Percentiles rank a stretch among this genome's conserved stretches.
Conservation (phyloP, 1,284 basidiomycete genomes). For the Cryptococcus deneoformans region DNA sequence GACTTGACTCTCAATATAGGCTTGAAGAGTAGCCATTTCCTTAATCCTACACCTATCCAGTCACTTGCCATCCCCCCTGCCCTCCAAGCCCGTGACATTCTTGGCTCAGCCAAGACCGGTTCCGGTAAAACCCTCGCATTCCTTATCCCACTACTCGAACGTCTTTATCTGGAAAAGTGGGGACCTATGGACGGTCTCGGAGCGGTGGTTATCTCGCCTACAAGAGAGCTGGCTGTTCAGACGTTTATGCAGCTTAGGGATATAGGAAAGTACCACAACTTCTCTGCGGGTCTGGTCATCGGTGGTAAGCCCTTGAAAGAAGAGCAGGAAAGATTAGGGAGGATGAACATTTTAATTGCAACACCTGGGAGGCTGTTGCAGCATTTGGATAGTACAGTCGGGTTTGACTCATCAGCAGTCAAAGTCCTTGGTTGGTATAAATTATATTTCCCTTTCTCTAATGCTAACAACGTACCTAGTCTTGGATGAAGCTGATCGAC, state of each 20-base stretch:
- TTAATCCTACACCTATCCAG: slow-evolving; percentile 82
- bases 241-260: slow-evolving; percentile 94
- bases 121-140: slow-evolving; percentile 83
- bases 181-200: slow-evolving; percentile 81
- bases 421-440: slow-evolving; percentile 77
- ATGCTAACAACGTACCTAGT: slow-evolving; percentile 54
- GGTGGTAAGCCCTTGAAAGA: slow-evolving; percentile 96
- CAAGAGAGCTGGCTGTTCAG: slow-evolving; percentile 92
- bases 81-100: slow-evolving; percentile 65
- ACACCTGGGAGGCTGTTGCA: slow-evolving; percentile 94
- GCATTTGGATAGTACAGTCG: slow-evolving; percentile 97
- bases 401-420: slow-evolving; percentile 86
- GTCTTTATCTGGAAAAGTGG: slow-evolving; percentile 71
- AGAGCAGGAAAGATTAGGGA: slow-evolving; percentile 78
- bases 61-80: slow-evolving; percentile 62
- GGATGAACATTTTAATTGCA: slow-evolving; percentile 97
- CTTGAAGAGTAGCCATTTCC: slow-evolving; percentile 78
- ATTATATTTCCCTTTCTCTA: too few relatives aligned
- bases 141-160: slow-evolving; percentile 71
- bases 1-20: slow-evolving; percentile 52
- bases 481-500: slow-evolving; percentile 94
- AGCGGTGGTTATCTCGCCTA: slow-evolving; percentile 91
- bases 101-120: slow-evolving; percentile 75
- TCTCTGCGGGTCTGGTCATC: slow-evolving; percentile 94
- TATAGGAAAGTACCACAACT: slow-evolving; percentile 85